A percentile compares a stretch with the other conserved stretches of the same genome.
Conservation (phyloP, 768 basidiomycete genomes). For the Termitomyces sp. region DNA sequence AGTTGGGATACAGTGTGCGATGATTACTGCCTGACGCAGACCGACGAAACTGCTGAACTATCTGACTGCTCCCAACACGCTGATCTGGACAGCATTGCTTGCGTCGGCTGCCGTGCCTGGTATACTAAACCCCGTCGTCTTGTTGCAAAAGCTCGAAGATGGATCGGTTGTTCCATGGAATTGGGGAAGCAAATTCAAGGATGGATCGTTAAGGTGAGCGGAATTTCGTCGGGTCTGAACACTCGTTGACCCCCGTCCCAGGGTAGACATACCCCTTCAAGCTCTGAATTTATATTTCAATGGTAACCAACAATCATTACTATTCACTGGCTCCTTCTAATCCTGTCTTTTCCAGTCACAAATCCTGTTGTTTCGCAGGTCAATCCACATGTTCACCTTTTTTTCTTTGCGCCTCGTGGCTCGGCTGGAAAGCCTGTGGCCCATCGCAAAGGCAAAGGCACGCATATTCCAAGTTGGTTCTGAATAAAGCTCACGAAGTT, state of each 20-base stretch:
- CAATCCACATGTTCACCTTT: slow-evolving; percentile 87
- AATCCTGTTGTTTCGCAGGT: slow-evolving; percentile 93
- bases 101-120: slow-evolving; percentile 95
- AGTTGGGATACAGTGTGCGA: neutral
- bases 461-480: neutral
- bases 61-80: slow-evolving; percentile 89
- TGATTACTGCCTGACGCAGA: slow-evolving; percentile 28
- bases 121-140: slow-evolving; percentile 89
- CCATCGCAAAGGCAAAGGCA: slow-evolving; percentile 88
- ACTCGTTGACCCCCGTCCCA: slow-evolving; percentile 14
- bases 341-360: slow-evolving; percentile 48
- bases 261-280: slow-evolving; percentile 94
- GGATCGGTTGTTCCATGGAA: slow-evolving; percentile 87
- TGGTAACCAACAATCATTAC: slow-evolving; percentile 31
- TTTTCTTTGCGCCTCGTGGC: slow-evolving; percentile 90
- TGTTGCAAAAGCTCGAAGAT: slow-evolving; percentile 86
- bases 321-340: neutral
- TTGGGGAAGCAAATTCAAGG: slow-evolving; percentile 92
- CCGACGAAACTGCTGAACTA: slow-evolving; percentile 96
- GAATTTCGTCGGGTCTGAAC: neutral
- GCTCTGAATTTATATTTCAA: slow-evolving; percentile 86
- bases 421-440: slow-evolving; percentile 91
- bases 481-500: neutral
- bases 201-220: slow-evolving; percentile 76
- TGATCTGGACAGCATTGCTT: slow-evolving; percentile 76